Base-by-base conservation (phyloP, 441 rosid species). In the Erodium moschatum region DNA sequence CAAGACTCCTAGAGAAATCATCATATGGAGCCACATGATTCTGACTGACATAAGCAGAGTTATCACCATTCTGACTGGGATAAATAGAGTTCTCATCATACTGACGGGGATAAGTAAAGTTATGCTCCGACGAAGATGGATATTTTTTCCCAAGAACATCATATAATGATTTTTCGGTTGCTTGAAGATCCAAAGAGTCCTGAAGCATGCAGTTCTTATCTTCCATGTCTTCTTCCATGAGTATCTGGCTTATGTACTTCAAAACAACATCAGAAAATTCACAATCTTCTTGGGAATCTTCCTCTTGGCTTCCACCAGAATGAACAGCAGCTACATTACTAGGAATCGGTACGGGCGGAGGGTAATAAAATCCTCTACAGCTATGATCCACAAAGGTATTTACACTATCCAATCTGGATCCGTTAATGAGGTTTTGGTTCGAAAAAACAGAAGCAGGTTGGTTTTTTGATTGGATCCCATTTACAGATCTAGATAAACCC, bases 181-280 rank as follows among this genome's bases (percentile, higher is more conserved):
- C 81, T 77, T 79, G 77, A 61, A 85, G 87, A 68, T 83, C 90
- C 67, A 83, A 75, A 66, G 90, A 85, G 67, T 84, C 90, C 52
- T 87, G 88, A 19, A 87, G 84, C 88, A 85, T 87, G 73, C 77
- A 81, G 24, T 72, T 71, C 68, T 78, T 78, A 27, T 84, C 90
- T 27, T 84, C 92, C 72, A 85, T 81, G 73, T 87, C 87, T 71
- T 87, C 92, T 67, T 85, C 90, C 85, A 84, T 83, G 62, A 87
- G 81, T 72, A 85, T 84, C 82, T 78, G 79, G 71, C 68, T 85
- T 62, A 85, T 84, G 86, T 84, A 87, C 12, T 83, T 71, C 68
- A 87, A 80, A 70, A 84, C 81, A 2, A 82, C 82, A 70, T 85
- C 86, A 6, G 90, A 84, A 81, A 87, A 84, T 62, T 87, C 87